Evolutionary conservation across 2,329 filamentous ascomycete species (phyloP).

Genomic region (Lecanicillium sp.): DNA sequence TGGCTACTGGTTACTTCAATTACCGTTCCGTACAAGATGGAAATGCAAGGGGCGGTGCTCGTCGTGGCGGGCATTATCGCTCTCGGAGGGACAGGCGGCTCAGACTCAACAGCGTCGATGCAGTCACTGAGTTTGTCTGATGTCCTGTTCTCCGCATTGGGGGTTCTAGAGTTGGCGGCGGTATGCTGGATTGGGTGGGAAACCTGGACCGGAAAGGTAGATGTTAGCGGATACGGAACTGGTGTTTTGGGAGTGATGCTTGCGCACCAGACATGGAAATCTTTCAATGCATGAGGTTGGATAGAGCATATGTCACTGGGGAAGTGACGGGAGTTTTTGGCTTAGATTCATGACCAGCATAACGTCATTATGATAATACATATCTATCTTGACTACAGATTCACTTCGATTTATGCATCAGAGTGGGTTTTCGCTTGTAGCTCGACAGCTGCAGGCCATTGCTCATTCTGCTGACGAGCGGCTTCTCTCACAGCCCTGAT

Average conservation of each 20-base stretch:
- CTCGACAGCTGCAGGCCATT: too few relatives aligned
- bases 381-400: not conserved
- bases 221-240: conserved; percentile 18
- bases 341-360: not conserved
- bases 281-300: too few relatives aligned
- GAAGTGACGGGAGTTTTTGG: too few relatives aligned
- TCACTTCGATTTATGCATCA: too few relatives aligned
- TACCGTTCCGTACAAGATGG: conserved; percentile 17
- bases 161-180: conserved; percentile 22
- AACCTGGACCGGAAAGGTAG: conserved; percentile 18
- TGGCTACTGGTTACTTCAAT: conserved; percentile 18
- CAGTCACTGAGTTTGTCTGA: conserved; percentile 13
- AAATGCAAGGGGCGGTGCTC: conserved; percentile 19
- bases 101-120: conserved; percentile 11
- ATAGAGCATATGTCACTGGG: not conserved
- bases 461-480: not conserved
- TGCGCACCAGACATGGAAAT: conserved; percentile 22
- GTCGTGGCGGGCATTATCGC: conserved; percentile 21
- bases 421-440: too few relatives aligned
- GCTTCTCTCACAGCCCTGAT: not conserved
- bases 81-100: conserved; percentile 20
- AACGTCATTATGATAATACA: not conserved
- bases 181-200: conserved; percentile 26
- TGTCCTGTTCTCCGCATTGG: conserved; percentile 19
- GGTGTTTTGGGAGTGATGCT: conserved; percentile 22